Evolutionary conservation across 768 basidiomycete species (phyloP), one percentile per base, ranked within the genome.

Genomic region (Leucosporidium yakuticum): DNA sequence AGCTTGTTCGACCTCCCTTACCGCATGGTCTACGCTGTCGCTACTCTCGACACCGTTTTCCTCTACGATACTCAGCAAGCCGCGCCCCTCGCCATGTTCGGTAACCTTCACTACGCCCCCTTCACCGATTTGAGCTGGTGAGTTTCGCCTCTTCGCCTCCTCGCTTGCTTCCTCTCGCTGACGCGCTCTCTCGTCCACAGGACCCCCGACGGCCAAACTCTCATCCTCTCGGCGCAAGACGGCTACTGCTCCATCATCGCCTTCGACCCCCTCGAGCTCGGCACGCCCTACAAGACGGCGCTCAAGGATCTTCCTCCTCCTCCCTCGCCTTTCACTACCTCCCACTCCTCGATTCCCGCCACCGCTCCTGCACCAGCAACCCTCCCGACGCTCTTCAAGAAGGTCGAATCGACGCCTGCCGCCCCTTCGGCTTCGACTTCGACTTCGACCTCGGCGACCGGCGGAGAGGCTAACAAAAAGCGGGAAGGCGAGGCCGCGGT

Each of bases 61-160:
- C 87, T 99, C 62, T 93, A 99, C 77, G 96, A 99, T 77, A 98
- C 94, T 6, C 96, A 98, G 80, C 95, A 98, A 80, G 84, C 90
- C 2, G 85, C 88, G 4, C 96, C 96, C 0, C 84, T 97, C 61
- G 92, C 91, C 75, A 81, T 98, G 74, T 84, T 99, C 71, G 91
- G 89, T 34, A 95, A 94, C 75, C 80, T 98, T 69, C 96, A 99
- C 79, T 98, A 96, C 77, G 92, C 95, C 69, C 91, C 95, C 75
- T 98, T 98, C 77, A 98, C 96, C 11, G 96, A 99, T 80, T 83
- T 96, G 79, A 86, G 88, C 51, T 99, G 96, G 96, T 97, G 75
- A 51, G 90, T 82, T 34, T 27, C 39, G 53, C 15, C 9, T 74
- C 29, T 61, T 51, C 44, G 47, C 60, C n/a, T n/a, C 47, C 36